These are phyloP conservation scores for Isoetes taiwanensis DNA, from an alignment of 75 land plant genomes.

Conservation along the genomic window DNA sequence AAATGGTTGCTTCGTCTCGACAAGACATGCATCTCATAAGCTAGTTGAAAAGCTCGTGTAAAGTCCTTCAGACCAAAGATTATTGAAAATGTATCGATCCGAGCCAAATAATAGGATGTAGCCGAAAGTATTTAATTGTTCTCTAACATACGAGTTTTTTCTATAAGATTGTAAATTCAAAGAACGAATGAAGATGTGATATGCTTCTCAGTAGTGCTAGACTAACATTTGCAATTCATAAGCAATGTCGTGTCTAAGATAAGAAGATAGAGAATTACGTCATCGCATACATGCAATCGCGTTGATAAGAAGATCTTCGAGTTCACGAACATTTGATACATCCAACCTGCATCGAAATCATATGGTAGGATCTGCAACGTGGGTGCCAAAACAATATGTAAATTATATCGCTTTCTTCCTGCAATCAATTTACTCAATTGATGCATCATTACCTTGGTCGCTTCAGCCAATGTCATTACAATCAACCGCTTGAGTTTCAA, in stretches of 20 bases:
- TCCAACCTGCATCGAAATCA: conserved; percentile 85
- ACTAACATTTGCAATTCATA: too few relatives aligned
- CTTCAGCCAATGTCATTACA: conserved; percentile 83
- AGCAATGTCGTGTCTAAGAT: background rate
- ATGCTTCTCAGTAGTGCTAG: too few relatives aligned
- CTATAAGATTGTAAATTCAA: too few relatives aligned
- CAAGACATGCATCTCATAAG: too few relatives aligned
- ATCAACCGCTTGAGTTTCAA: conserved; percentile 88
- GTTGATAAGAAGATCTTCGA: conserved; percentile 92
- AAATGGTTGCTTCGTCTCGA: too few relatives aligned
- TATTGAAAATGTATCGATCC: too few relatives aligned
- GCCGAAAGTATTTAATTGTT: background rate
- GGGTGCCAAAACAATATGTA: background rate
- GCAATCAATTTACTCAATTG: too few relatives aligned
- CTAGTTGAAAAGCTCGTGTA: too few relatives aligned
- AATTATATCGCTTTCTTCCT: too few relatives aligned
- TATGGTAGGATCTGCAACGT: conserved; percentile 58
- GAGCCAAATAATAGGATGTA: too few relatives aligned
- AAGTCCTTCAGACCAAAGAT: too few relatives aligned
- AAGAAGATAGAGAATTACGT: conserved; percentile 29
- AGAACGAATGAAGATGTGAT: too few relatives aligned
- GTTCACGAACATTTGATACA: conserved; percentile 85
- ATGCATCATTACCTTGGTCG: conserved; percentile 50
- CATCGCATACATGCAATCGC: conserved; percentile 99
- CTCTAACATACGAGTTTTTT: background rate